phyloP scores from a whole-genome alignment of 2,329 filamentous ascomycete genomes.

The Xylaria sp. region DNA sequence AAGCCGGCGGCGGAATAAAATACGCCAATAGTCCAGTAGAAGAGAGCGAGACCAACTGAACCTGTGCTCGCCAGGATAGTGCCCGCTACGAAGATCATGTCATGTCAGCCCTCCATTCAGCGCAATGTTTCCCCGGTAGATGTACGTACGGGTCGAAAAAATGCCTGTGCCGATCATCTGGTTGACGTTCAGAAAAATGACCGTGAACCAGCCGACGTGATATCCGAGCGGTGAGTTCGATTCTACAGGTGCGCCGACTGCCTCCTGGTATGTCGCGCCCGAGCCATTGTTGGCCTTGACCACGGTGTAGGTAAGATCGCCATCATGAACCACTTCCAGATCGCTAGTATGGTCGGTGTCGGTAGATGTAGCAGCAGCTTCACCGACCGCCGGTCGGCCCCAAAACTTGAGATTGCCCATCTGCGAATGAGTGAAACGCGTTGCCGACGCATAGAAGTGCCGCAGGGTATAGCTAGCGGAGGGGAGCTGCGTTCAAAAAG shows the following conservation, averaged over 20 bases:
- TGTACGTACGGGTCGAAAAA: constrained; percentile 49
- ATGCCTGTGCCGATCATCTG: constrained; percentile 69
- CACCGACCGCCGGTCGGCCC: constrained; percentile 18
- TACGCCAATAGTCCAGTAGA: constrained; percentile 62
- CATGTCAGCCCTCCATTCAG: not conserved
- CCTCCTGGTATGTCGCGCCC: constrained; percentile 60
- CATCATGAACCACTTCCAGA: constrained; percentile 37
- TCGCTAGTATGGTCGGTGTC: constrained; percentile 27
- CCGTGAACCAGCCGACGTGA: constrained; percentile 59
- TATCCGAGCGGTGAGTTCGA: constrained; percentile 64
- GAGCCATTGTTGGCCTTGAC: constrained; percentile 50
- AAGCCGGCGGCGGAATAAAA: constrained; percentile 54
- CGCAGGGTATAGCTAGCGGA: too few species aligned
- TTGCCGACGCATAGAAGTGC: not conserved
- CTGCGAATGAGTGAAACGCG: not conserved
- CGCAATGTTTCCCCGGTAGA: not conserved
- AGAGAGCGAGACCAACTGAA: constrained; percentile 57
- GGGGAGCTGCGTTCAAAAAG: not conserved
- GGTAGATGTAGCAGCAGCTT: constrained; percentile 7
- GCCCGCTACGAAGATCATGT: constrained; percentile 45
- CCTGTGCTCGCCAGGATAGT: constrained; percentile 56
- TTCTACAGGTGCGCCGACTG: constrained; percentile 66
- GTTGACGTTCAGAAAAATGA: constrained; percentile 63
- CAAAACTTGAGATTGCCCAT: constrained; percentile 37
- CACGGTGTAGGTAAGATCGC: constrained; percentile 37